Conservation (phyloP, 352 stramenopile species). For the Aphanomyces cochlioides region DNA sequence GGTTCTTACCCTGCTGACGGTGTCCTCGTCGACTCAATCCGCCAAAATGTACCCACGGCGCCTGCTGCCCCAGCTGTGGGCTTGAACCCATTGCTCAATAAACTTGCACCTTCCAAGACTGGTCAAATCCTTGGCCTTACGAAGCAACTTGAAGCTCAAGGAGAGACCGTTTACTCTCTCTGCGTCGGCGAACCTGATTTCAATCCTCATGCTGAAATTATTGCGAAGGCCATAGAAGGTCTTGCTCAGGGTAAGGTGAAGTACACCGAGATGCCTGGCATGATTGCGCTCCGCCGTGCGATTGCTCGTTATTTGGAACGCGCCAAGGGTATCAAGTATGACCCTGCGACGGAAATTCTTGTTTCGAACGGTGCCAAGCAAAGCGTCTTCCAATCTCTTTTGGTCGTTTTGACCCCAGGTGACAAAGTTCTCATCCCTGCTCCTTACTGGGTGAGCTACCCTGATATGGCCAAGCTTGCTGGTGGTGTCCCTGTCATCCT, state of each 20-base stretch:
- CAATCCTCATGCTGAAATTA: slow-evolving; percentile 78
- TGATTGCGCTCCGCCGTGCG: slow-evolving; percentile 74
- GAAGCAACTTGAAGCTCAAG: slow-evolving; percentile 93
- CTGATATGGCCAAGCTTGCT: slow-evolving; percentile 93
- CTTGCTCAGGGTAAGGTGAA: slow-evolving; percentile 80
- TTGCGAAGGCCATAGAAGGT: slow-evolving; percentile 82
- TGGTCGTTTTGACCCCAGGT: slow-evolving; percentile 86
- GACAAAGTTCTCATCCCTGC: slow-evolving; percentile 95
- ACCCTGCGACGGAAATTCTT: slow-evolving; percentile 88
- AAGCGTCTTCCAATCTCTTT: slow-evolving; percentile 89
- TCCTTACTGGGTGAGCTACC: slow-evolving; percentile 97
- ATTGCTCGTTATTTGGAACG: slow-evolving; percentile 88
- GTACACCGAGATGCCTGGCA: slow-evolving; percentile 95
- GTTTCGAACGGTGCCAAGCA: slow-evolving; percentile 97
- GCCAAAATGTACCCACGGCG: slow-evolving; percentile 46
- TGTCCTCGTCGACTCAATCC: not conserved
- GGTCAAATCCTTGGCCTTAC: slow-evolving; percentile 92
- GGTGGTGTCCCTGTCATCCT: slow-evolving; percentile 88
- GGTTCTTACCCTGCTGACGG: slow-evolving; percentile 23
- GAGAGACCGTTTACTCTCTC: slow-evolving; percentile 86
- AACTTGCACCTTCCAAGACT: slow-evolving; percentile 84
- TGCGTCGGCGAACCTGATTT: slow-evolving; percentile 97
- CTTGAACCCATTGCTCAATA: slow-evolving; percentile 74
- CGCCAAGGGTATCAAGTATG: slow-evolving; percentile 90
- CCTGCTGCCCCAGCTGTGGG: slow-evolving; percentile 38